Conservation (phyloP, 192 early-diverging fungal genomes). For the Entrophospora sp. region DNA sequence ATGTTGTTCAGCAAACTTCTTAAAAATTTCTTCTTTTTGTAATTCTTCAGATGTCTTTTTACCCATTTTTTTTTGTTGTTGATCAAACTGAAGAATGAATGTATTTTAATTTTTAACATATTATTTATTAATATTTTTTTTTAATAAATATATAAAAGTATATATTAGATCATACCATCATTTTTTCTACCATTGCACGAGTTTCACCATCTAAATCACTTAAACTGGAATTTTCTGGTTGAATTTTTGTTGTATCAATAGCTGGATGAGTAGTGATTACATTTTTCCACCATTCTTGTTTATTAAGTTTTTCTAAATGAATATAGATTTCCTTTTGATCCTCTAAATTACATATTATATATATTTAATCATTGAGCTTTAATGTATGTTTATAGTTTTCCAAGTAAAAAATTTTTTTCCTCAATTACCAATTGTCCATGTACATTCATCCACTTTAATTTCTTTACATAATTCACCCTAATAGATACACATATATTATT, state of each 20-base stretch:
- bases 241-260: conserved; percentile 84
- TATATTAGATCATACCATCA: conserved; percentile 62
- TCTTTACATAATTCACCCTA: conserved; percentile 64
- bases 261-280: conserved; percentile 69
- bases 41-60: conserved; percentile 70
- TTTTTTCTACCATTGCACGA: conserved; percentile 87
- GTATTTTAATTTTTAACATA: too few species aligned
- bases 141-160: background rate
- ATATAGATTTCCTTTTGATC: conserved; percentile 64
- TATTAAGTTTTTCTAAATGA: conserved; percentile 78
- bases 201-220: conserved; percentile 85
- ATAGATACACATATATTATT: background rate
- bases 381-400: too few species aligned
- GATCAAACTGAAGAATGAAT: conserved; percentile 74
- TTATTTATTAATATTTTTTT: background rate
- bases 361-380: too few species aligned
- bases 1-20: conserved; percentile 55
- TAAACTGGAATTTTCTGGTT: conserved; percentile 84
- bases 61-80: conserved; percentile 73
- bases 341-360: conserved; percentile 26
- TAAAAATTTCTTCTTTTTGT: conserved; percentile 66
- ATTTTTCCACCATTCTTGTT: conserved; percentile 83
- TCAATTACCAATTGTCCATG: conserved; percentile 73
- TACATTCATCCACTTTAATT: conserved; percentile 68
- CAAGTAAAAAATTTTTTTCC: too few species aligned